These are phyloP conservation scores for Rosa hybrid DNA, from an alignment of 331 rosid genomes.

Conservation along the genomic window DNA sequence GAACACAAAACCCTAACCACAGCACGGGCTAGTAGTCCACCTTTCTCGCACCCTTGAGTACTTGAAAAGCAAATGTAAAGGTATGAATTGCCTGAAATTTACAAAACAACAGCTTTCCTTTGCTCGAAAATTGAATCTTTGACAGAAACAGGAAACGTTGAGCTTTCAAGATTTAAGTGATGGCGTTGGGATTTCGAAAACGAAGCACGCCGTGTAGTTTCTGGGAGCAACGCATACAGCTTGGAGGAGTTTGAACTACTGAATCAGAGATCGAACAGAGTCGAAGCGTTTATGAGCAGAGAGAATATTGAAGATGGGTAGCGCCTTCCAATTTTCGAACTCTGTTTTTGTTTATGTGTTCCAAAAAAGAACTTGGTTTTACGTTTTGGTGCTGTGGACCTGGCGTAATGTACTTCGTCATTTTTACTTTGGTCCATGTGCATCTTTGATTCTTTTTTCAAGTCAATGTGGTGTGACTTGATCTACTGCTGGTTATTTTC, in stretches of 20 bases:
- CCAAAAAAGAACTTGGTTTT: background rate
- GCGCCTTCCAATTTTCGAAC: slow-evolving; percentile 26
- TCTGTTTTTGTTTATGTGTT: background rate
- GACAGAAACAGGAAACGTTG: background rate
- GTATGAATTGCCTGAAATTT: background rate
- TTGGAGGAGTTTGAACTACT: slow-evolving; percentile 6
- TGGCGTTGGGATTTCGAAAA: background rate
- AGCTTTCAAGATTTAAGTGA: background rate
- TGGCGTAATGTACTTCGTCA: background rate
- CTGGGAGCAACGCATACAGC: background rate
- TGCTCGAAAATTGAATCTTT: background rate
- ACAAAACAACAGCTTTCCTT: background rate
- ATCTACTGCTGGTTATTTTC: no score
- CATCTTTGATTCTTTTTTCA: no score
- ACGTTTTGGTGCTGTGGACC: background rate
- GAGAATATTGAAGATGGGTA: background rate
- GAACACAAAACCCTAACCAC: slow-evolving; percentile 14
- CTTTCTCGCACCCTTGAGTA: background rate
- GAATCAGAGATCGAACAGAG: slow-evolving; percentile 20
- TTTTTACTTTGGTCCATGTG: background rate
- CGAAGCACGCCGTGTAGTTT: background rate
- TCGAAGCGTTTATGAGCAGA: background rate
- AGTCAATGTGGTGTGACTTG: no score
- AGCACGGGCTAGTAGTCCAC: background rate
- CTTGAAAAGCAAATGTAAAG: background rate